Conservation (phyloP, 164 flowering plant species). For the Kalanchoe fedtschenkoi region DNA sequence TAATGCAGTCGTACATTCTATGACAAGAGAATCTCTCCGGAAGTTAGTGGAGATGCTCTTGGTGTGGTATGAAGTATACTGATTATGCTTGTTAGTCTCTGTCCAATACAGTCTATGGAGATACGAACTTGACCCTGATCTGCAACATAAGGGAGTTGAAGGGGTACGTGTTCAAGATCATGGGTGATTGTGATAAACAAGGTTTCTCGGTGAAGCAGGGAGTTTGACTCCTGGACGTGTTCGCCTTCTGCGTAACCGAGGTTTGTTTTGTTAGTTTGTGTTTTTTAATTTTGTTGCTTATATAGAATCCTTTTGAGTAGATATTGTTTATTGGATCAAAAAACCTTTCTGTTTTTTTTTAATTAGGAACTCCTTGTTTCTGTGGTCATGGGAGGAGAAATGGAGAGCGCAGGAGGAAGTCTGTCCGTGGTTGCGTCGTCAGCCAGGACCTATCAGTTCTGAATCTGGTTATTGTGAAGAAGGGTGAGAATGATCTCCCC, state of each 20-base stretch:
- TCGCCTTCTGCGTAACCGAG: constrained; percentile 50
- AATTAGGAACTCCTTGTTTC: constrained; percentile 52
- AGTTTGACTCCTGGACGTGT: constrained; percentile 56
- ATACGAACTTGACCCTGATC: not conserved
- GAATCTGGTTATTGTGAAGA: constrained; percentile 49
- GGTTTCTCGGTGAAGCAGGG: constrained; percentile 70
- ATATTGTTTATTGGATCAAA: no score
- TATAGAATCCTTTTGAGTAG: no score
- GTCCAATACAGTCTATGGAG: not conserved
- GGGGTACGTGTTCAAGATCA: constrained; percentile 52
- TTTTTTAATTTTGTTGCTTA: no score
- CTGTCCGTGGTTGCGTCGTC: constrained; percentile 65
- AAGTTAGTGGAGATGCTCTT: constrained; percentile 43
- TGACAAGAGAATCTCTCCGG: constrained; percentile 47
- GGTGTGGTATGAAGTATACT: constrained; percentile 28
- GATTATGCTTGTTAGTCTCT: not conserved
- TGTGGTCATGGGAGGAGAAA: constrained; percentile 57
- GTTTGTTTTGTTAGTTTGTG: constrained; percentile 12
- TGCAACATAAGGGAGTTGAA: constrained; percentile 33
- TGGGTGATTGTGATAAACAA: constrained; percentile 61
- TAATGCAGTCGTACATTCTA: constrained; percentile 28
- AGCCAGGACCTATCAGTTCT: constrained; percentile 55
- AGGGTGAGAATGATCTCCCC: constrained; percentile 47
- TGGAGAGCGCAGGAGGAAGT: constrained; percentile 59
- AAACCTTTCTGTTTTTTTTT: not conserved